Base-by-base conservation (phyloP, 108 stramenopile genomes). In the Stephanodiscus triporus region DNA sequence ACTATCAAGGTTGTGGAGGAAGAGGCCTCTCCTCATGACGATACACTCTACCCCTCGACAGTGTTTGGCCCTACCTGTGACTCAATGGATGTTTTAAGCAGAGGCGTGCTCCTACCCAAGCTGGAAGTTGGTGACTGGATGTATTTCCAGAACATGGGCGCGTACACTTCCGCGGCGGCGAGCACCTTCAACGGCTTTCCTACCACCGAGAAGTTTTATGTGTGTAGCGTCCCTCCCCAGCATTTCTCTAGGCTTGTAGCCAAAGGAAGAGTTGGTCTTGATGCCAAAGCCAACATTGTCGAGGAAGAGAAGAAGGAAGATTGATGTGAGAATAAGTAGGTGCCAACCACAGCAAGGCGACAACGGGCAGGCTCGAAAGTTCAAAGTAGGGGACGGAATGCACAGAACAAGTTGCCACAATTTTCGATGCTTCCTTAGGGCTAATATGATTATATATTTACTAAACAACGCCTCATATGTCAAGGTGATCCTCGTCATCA, bases 51-150 rank as follows among this genome's bases (percentile, higher is more conserved):
- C 58, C 62, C 89, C 11, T 87, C 84, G n/a, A 87, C 89, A 24
- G 87, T 97, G 9, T 96, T 94, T 81, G 97, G 97, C 9, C 95
- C 93, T 10, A 96, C 97, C 34, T 96, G 97, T 57, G 92, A 95
- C 68, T 88, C 91, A 14, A 85, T 95, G 72, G 97, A 97, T 75
- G 89, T 93, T 20, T 80, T 94, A 32, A 70, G 76, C 30, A 80
- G 89, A 37, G 88, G 90, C 11, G 89, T 90, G 14, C 64, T 90
- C 45, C 80, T 94, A 6, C 95, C 90, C 14, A 82, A 85, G 63
- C 78, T 96, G 70, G 72, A 73, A 24, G 78, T 93, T 17, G 95
- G 95, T 0, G 95, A 96, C 64, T 96, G 89, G 88, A 65, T 97
- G 70, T 94, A 92, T 73, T 96, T 95, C 63, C 75, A 94, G 14